These are phyloP conservation scores for Phytophthora fragariaefolia DNA, from an alignment of 352 stramenopile species.

Conservation along the genomic window DNA sequence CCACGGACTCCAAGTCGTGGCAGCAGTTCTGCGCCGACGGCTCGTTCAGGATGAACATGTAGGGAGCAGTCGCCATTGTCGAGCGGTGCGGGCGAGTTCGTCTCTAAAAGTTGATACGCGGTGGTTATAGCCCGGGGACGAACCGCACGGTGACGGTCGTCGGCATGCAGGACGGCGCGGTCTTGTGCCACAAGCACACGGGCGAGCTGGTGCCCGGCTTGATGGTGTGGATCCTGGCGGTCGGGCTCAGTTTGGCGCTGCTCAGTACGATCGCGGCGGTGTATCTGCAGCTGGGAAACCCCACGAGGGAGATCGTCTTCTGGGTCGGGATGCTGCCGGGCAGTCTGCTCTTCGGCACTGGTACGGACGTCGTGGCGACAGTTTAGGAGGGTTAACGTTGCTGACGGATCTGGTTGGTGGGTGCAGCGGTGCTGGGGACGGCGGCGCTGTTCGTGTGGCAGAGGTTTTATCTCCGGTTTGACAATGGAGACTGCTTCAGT, in stretches of 20 bases:
- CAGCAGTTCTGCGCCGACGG: slow-evolving; percentile 52
- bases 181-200: slow-evolving; percentile 46
- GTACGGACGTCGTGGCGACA: slow-evolving; percentile 28
- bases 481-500: slow-evolving; percentile 82
- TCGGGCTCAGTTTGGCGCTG: slow-evolving; percentile 51
- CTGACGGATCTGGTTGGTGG: slow-evolving; percentile 1
- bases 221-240: slow-evolving; percentile 54
- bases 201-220: slow-evolving; percentile 38
- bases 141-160: slow-evolving; percentile 37
- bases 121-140: slow-evolving; percentile 31
- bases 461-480: slow-evolving; percentile 50
- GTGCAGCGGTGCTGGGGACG: slow-evolving; percentile 52
- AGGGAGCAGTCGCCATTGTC: not conserved
- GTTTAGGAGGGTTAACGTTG: not conserved
- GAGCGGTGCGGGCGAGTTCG: not conserved
- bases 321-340: slow-evolving; percentile 63
- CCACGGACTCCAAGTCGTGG: slow-evolving; percentile 59
- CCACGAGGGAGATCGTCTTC: slow-evolving; percentile 66
- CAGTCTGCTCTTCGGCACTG: slow-evolving; percentile 54
- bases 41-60: slow-evolving; percentile 35
- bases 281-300: slow-evolving; percentile 73
- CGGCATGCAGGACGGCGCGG: slow-evolving; percentile 35
- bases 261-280: slow-evolving; percentile 54
- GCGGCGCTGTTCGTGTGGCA: slow-evolving; percentile 67
- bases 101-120: not conserved